A percentile compares a stretch with the other conserved stretches of the same genome.
Evolutionary conservation across 2,329 filamentous ascomycete genomes (phyloP).

Genomic region (Claviceps africana): DNA sequence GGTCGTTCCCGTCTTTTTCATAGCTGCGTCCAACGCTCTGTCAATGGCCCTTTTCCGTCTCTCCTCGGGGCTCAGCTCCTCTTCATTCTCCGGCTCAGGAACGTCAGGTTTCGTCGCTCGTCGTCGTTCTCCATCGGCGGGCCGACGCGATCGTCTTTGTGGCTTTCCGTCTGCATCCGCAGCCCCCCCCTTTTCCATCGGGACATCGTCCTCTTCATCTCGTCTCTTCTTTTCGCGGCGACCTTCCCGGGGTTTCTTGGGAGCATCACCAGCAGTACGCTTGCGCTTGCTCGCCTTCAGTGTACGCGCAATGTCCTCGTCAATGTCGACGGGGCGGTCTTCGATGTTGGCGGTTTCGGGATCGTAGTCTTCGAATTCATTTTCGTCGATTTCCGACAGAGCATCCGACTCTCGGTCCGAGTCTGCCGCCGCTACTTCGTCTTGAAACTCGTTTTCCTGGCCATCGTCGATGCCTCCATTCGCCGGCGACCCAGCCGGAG

Average conservation of each 20-base stretch:
- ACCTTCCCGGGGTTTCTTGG: conserved; percentile 64
- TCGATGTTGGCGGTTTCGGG: conserved; percentile 48
- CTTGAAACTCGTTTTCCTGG: conserved; percentile 26
- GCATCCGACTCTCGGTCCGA: conserved; percentile 44
- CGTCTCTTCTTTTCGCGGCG: conserved; percentile 52
- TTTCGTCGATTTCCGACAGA: conserved; percentile 55
- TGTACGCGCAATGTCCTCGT: conserved; percentile 49
- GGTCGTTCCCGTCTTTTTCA: conserved; percentile 56
- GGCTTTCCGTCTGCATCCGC: conserved; percentile 29
- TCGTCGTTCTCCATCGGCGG: conserved; percentile 33
- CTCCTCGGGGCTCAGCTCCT: conserved; percentile 71
- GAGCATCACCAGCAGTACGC: conserved; percentile 46
- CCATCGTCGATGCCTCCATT: conserved; percentile 26
- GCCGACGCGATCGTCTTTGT: conserved; percentile 33
- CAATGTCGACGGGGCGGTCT: conserved; percentile 50
- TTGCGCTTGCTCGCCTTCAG: conserved; percentile 53
- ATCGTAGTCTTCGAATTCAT: conserved; percentile 57
- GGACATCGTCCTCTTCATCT: conserved; percentile 34
- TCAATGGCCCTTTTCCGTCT: conserved; percentile 72
- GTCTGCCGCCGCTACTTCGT: conserved; percentile 26
- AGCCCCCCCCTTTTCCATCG: conserved; percentile 32
- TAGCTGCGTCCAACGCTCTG: conserved; percentile 71
- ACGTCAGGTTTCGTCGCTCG: conserved; percentile 25
- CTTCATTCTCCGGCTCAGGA: conserved; percentile 56
- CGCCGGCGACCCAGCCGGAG: conserved; percentile 24